Base-by-base conservation (phyloP, 208 protist genomes). In the Naegleria fowleri region DNA sequence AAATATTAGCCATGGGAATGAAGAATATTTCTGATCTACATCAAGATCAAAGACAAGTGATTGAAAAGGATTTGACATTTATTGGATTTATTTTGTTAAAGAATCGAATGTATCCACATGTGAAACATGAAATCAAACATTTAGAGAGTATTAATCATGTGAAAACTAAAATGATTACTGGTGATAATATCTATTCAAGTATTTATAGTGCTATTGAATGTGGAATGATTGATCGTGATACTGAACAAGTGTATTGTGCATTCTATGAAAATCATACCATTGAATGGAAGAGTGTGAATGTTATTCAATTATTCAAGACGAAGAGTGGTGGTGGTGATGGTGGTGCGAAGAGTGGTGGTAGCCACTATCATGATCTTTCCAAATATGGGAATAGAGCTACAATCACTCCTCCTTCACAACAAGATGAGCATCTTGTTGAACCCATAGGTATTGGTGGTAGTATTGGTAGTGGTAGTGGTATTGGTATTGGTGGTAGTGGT, bases 151-250 rank as follows among this genome's bases (percentile, higher is more conserved):
- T 6, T 1, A 7, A 33, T 39, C 29, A 36, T 38, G 29, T 48
- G 51, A 58, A 39, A 79, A 36, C 67, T 58, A 88, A 88, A 88
- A 88, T 88, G 39, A 58, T 88, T 11, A 88, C 85, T 38, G 85
- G 85, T 58, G 85, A 88, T 58, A 33, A 29, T 36, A 58, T 88
- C n/a, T 88, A 58, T 38, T 36, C 85, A 4, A 39, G n/a, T 58
- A 59, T 58, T 38, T 29, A 13, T 16, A 39, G 25, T 51, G 39
- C 85, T 25, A 88, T 22, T 9, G 85, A 88, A 58, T 58, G 85
- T 58, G 85, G 85, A n/a, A 33, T 88, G 9, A 22, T 88, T n/a
- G 41, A 88, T 58, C 0, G 5, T 38, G 7, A 39, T 39, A 39
- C 25, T 13, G 6, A 79, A 79, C 16, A 79, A 36, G 29, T 79